Base-by-base conservation (phyloP, 192 early-diverging fungal species). In the Coemansia asiatica region DNA sequence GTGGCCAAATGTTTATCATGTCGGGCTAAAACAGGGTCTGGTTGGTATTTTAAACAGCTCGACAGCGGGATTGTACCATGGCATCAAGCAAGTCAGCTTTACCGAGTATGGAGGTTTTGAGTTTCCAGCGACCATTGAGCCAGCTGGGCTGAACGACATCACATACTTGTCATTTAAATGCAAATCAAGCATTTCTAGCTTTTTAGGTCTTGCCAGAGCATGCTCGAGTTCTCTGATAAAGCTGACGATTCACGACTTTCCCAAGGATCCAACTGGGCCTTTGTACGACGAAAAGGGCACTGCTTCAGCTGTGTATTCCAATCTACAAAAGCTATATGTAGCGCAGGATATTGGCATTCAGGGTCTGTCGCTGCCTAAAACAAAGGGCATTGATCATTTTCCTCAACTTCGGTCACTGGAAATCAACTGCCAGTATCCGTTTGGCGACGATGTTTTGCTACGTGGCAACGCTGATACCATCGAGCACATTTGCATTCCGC, bases 81-180 rank as follows among this genome's bases (percentile, higher is more conserved):
- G 28, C 28, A 27, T 56, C 18, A 56, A 29, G 28, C 54, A 27
- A 26, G 26, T 56, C 27, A 29, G 13, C 15, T 56, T 56, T 29
- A 56, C 54, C 15, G 54, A 56, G 27, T 56, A 56, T n/a, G 54
- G 54, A 26, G 54, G 54, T 1, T 56, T 56, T 4, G 54, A 56
- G 1, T 56, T 56, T 27, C 54, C 54, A 2, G 25, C 27, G 15
- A 29, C 13, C 19, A 56, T 56, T 29, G n/a, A 13, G 54, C 54
- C 2, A 6, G 18, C 27, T 12, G 54, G 19, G 8, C 13, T 29
- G 13, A 56, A 2, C 7, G 27, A 29, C 16, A 26, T 56, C 27
- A 56, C 54, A 12, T 27, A 56, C 28, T 27, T 56, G 27, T 56
- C 54, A 29, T 56, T 56, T 21, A 56, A 21, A 56, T 29, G 54